Evolutionary conservation across 768 basidiomycete species (phyloP), one percentile per base, ranked within the genome.

Genomic region (Gymnopilus dilepis): DNA sequence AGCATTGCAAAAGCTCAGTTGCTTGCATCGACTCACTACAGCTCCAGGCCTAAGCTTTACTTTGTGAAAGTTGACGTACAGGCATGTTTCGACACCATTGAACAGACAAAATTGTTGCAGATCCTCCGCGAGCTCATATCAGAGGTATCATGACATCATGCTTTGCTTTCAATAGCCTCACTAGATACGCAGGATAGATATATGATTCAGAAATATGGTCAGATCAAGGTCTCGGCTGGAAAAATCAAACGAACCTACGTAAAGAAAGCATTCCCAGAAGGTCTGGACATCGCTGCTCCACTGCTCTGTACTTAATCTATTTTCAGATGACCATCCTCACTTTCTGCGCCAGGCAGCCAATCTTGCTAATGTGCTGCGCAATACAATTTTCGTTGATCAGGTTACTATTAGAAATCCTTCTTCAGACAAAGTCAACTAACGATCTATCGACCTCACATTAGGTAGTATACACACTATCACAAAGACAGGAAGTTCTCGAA

Each of bases 41-140:
- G 21, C 38, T 26, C 6, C 54, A 97, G 96, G 37, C 94, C 96
- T 0, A 87, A 87, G 64, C 74, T 99, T 6, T 99, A 95, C 74
- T 97, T 99, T 68, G 96, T 95, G 53, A 99, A 99, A 74, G 86
- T 97, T 24, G 97, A 99, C 70, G 95, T 99, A 17, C 91, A 91
- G 62, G 90, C 97, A 6, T 97, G 95, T 67, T 99, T 98, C 78
- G 97, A 99, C 75, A 94, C 92, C 0, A 99, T 99, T 60, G 88
- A 94, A 33, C 97, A 99, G 73, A 81, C 84, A 7, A 95, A 90
- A 68, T 76, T 99, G 43, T 74, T 99, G 31, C 80, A 85, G 38
- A 92, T 99, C 37, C 74, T 99, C 26, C 81, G 84, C 9, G 76
- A 85, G 2, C 69, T 98, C 3, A 79, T 99, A 50, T 86, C 88